Conservation (phyloP, 78 protist genomes). For the Protostelium mycophagum region DNA sequence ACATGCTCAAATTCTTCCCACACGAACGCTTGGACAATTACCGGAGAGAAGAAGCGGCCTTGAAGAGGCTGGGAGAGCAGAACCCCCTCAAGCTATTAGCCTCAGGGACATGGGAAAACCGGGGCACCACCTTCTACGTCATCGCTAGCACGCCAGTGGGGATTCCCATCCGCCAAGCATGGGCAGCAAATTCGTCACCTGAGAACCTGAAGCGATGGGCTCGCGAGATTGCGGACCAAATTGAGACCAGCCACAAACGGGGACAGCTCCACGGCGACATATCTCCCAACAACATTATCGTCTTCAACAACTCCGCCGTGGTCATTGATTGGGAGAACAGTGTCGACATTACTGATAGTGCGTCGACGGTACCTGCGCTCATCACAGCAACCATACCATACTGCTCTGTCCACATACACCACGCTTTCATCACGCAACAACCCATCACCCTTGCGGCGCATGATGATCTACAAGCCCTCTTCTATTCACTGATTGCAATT, state of each 20-base stretch:
- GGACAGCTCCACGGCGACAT: constrained; percentile 1
- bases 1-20: constrained; percentile 1
- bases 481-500: neutral
- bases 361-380: constrained; percentile 1
- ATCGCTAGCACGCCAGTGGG: constrained; percentile 2
- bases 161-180: constrained; percentile 2
- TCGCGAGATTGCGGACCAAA: neutral
- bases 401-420: constrained; percentile 2
- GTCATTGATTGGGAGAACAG: neutral
- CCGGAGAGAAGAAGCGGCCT: neutral
- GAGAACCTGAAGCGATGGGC: constrained; percentile 2
- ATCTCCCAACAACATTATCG: neutral
- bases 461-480: neutral
- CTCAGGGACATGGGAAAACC: constrained; percentile 2
- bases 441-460: neutral
- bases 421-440: neutral
- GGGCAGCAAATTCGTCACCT: neutral
- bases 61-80: neutral
- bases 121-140: constrained; percentile 1
- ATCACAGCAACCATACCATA: neutral
- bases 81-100: constrained; percentile 1
- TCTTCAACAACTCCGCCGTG: neutral
- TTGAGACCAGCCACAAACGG: constrained; percentile 2
- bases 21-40: neutral
- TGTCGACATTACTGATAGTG: neutral